A percentile compares a stretch with the other conserved stretches of the same genome.
phyloP scores from a whole-genome alignment of 352 stramenopile species.

The Phytophthora europaea region DNA sequence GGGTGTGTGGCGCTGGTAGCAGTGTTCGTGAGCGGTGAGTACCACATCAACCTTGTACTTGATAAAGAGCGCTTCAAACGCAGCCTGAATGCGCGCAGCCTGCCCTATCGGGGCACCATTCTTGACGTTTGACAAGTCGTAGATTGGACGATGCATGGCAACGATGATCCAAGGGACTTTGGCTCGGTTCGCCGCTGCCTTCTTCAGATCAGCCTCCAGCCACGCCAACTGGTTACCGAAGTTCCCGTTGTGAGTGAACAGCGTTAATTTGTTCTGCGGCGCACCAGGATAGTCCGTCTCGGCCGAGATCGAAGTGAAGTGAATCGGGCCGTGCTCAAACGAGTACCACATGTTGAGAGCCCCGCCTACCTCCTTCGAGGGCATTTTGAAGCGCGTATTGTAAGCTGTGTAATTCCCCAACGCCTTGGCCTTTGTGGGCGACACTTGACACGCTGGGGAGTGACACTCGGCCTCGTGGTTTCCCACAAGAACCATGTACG shows the following conservation, averaged over 20 bases:
- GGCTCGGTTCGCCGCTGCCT: constrained; percentile 48
- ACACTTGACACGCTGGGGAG: constrained; percentile 62
- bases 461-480: constrained; percentile 92
- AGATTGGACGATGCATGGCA: constrained; percentile 59
- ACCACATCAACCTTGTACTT: constrained; percentile 56
- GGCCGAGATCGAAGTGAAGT: constrained; percentile 82
- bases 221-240: constrained; percentile 63
- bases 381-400: constrained; percentile 87
- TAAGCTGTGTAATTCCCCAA: constrained; percentile 83
- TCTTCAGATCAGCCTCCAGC: constrained; percentile 58
- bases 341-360: constrained; percentile 89
- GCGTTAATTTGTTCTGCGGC: constrained; percentile 51
- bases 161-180: constrained; percentile 64
- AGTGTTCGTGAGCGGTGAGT: constrained; percentile 48
- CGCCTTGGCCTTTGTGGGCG: constrained; percentile 47
- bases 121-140: constrained; percentile 22
- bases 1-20: constrained; percentile 42
- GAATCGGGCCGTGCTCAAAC: constrained; percentile 81
- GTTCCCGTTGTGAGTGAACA: constrained; percentile 43
- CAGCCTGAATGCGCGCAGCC: constrained; percentile 43
- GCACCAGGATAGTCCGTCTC: constrained; percentile 71
- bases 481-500: constrained; percentile 83
- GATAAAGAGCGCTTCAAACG: constrained; percentile 58
- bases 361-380: constrained; percentile 59
- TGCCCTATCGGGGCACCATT: constrained; percentile 39